These are phyloP conservation scores for Pyricularia sp. DNA, from an alignment of 2,329 filamentous ascomycete species.

Conservation along the genomic window DNA sequence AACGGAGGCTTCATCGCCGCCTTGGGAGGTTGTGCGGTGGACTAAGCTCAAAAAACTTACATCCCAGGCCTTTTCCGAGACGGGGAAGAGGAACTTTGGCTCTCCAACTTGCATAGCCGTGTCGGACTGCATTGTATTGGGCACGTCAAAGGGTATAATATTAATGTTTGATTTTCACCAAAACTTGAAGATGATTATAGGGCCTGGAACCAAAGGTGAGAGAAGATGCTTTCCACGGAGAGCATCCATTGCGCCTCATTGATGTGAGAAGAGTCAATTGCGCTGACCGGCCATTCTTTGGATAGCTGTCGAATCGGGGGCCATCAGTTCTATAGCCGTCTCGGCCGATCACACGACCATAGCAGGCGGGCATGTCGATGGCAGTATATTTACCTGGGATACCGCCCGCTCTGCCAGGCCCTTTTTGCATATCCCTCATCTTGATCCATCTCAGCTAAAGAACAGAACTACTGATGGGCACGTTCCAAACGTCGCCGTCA, in stretches of 20 bases:
- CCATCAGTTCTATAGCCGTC: constrained; percentile 75
- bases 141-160: constrained; percentile 88
- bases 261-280: background rate
- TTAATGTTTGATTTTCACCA: constrained; percentile 97
- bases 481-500: constrained; percentile 59
- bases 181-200: constrained; percentile 85
- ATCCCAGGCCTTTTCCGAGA: constrained; percentile 80
- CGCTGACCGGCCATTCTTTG: background rate
- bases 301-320: constrained; percentile 75
- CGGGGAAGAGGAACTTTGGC: constrained; percentile 84
- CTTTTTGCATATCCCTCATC: constrained; percentile 74
- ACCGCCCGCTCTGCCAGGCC: constrained; percentile 68
- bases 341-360: constrained; percentile 90
- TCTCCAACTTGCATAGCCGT: constrained; percentile 80
- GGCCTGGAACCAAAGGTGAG: constrained; percentile 77
- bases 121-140: constrained; percentile 76
- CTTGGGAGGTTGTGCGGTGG: constrained; percentile 97
- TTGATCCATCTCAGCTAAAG: constrained; percentile 52
- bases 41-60: constrained; percentile 84
- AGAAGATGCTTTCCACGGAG: background rate
- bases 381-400: constrained; percentile 96
- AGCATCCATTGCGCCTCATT: background rate
- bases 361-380: constrained; percentile 78
- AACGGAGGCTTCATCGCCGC: constrained; percentile 58
- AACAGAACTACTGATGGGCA: constrained; percentile 69